Conservation (phyloP, 2,329 filamentous ascomycete genomes). For the Westerdykella ornata region DNA sequence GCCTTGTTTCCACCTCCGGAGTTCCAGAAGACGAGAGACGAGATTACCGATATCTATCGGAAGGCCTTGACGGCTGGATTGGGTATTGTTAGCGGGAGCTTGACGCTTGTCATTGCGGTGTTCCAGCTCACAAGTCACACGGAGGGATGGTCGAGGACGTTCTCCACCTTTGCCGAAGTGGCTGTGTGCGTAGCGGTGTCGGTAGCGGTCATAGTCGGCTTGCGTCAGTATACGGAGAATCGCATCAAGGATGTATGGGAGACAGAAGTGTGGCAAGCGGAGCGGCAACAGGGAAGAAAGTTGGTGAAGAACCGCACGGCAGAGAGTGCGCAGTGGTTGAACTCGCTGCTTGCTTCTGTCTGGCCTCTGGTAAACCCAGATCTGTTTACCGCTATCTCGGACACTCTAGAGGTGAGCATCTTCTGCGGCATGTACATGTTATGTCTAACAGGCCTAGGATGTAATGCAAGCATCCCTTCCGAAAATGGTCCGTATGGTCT, state of each 20-base stretch:
- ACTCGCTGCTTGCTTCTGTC: conserved; percentile 58
- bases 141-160: conserved; percentile 27
- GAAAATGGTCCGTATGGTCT: conserved; percentile 64
- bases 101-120: conserved; percentile 31
- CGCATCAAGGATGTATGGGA: conserved; percentile 59
- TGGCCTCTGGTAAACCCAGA: conserved; percentile 74
- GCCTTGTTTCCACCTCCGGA: conserved; percentile 50
- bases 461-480: conserved; percentile 73
- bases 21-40: conserved; percentile 41
- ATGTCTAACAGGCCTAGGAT: conserved; percentile 41
- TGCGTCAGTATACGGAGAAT: conserved; percentile 56
- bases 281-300: conserved; percentile 49
- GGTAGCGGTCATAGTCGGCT: conserved; percentile 38
- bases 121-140: conserved; percentile 29
- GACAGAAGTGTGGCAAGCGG: conserved; percentile 63
- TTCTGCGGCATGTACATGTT: background rate
- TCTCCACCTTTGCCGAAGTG: conserved; percentile 25
- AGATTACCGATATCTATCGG: conserved; percentile 43
- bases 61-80: conserved; percentile 39
- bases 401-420: conserved; percentile 54
- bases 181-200: conserved; percentile 23
- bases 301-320: conserved; percentile 46
- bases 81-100: conserved; percentile 29
- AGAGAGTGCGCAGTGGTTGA: conserved; percentile 66
- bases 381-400: conserved; percentile 60